Evolutionary conservation across 257 asterid species (phyloP), one percentile per base, ranked within the genome.

Genomic region (Perilla frutescens): DNA sequence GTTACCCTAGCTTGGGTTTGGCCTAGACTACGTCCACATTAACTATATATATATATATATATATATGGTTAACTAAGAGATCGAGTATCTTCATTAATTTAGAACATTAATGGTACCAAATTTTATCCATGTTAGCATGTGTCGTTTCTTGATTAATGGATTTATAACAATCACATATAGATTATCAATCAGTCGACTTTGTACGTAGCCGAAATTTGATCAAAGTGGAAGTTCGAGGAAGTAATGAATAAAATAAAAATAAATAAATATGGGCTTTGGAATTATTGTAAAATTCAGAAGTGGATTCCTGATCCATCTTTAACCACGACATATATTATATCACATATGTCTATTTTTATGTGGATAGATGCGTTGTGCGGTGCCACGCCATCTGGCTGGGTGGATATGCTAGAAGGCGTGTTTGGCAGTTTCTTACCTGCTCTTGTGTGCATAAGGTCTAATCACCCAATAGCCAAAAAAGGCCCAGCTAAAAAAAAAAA

Each of bases 301-400:
- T 31, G 57, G 62, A 63, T 50, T 41, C 50, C 20, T 64, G 80
- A 81, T 58, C 53, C 77, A 29, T 55, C 51, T 77, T 48, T 44
- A 66, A 66, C 78, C 78, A 69, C 71, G 70, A 66, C 26, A 20
- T 20, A 20, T 20, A 20, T 20, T 20, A 20, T 20, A 20, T 20
- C 26, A 20, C 57, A 40, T 56, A 29, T 59, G 55, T 3, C 43
- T 12, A 41, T 41, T 15, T 7, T 71, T 2, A 51, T 31, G 75
- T 78, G 71, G 62, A 40, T 58, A 34, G 8, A 13, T 60, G 51
- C 8, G 39, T 48, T 20, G 26, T 20, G 26, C 26, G 26, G 29
- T 66, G 41, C 3, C 48, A 37, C 7, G 39, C 57, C 48, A 7
- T 13, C 6, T 63, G 58, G 37, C 14, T 39, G 31, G 37, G 12